Conservation (phyloP, 768 basidiomycete genomes). For the Lyophyllum atratum region DNA sequence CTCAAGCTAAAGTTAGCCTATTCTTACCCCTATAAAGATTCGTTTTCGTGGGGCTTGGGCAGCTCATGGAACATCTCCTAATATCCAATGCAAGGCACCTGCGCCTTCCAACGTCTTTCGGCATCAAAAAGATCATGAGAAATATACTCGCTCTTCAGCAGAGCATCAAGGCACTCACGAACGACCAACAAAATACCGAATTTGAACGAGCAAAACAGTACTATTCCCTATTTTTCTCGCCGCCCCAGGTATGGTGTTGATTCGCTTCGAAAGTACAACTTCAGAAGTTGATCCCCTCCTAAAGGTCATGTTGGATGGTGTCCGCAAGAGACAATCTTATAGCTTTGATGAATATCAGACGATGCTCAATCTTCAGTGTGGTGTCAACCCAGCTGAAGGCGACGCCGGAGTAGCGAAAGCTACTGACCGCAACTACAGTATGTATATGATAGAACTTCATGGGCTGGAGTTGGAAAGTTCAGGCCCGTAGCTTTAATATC, state of each 20-base stretch:
- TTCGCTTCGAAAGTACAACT: background rate
- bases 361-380: conserved; percentile 89
- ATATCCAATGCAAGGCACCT: conserved; percentile 75
- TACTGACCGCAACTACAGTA: conserved; percentile 73
- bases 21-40: conserved; percentile 53
- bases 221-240: conserved; percentile 74
- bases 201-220: conserved; percentile 80
- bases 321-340: conserved; percentile 65
- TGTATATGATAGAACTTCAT: conserved; percentile 90
- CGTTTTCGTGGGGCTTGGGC: conserved; percentile 82
- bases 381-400: conserved; percentile 64
- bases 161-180: conserved; percentile 76
- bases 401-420: conserved; percentile 54
- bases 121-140: conserved; percentile 83
- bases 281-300: background rate
- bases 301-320: conserved; percentile 77
- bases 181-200: conserved; percentile 59
- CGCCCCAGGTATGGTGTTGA: conserved; percentile 65
- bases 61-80: conserved; percentile 82
- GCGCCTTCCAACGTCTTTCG: conserved; percentile 67
- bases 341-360: conserved; percentile 91
- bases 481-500: conserved; percentile 16
- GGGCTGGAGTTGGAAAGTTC: conserved; percentile 66
- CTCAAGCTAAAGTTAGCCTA: background rate
- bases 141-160: conserved; percentile 94